These are phyloP conservation scores for Daldinia eschscholtzii DNA, from an alignment of 2,329 filamentous ascomycete genomes.

Conservation along the genomic window DNA sequence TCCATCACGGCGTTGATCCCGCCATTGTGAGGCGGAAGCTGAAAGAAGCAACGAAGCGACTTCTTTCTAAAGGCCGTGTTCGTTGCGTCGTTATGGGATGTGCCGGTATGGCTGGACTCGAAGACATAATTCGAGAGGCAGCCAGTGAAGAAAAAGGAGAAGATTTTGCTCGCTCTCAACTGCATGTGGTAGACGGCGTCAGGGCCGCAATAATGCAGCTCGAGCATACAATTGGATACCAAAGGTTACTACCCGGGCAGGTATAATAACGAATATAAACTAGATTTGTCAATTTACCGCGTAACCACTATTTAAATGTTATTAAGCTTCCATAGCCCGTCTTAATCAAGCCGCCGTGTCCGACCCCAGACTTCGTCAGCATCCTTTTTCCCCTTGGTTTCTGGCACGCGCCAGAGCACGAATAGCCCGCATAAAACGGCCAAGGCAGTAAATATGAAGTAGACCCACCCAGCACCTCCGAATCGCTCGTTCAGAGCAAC, in stretches of 20 bases:
- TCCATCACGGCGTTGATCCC: conserved; percentile 76
- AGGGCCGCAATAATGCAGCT: conserved; percentile 75
- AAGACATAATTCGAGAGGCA: conserved; percentile 78
- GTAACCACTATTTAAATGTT: not conserved
- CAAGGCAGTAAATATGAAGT: conserved; percentile 88
- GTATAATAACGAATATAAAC: conserved; percentile 11
- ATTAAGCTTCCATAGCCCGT: not conserved
- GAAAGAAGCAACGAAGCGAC: conserved; percentile 74
- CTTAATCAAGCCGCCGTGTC: conserved; percentile 64
- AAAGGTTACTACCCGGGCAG: conserved; percentile 51
- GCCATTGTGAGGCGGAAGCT: conserved; percentile 75
- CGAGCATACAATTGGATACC: conserved; percentile 65
- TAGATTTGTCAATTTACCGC: conserved; percentile 3
- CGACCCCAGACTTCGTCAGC: conserved; percentile 93
- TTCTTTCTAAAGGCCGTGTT: conserved; percentile 70
- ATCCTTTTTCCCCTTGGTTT: conserved; percentile 87
- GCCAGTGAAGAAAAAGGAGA: conserved; percentile 74
- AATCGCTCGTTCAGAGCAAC: conserved; percentile 72
- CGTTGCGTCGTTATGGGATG: conserved; percentile 85
- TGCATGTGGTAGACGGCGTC: conserved; percentile 85
- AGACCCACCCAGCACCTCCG: conserved; percentile 83
- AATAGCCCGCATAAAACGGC: conserved; percentile 78
- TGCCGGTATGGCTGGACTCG: conserved; percentile 90
- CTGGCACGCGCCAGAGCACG: conserved; percentile 80
- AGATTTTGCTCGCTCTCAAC: conserved; percentile 63